Base-by-base conservation (phyloP, 805 yeast species). In the Gaillardinia entomophila region DNA sequence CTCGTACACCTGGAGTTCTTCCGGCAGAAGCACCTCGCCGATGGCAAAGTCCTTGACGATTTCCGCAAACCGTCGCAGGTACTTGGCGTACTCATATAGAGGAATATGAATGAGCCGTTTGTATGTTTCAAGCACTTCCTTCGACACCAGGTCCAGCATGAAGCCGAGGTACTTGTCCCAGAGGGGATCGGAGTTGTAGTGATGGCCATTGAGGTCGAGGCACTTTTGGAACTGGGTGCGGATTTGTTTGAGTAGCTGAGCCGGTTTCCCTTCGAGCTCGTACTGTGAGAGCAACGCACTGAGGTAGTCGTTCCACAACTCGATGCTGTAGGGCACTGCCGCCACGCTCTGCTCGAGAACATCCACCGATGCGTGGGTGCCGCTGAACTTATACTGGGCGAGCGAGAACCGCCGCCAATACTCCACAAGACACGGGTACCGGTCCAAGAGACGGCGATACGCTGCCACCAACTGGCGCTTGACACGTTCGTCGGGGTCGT, bases 81-180 rank as follows among this genome's bases (percentile, higher is more conserved):
- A 90, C 41, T 73, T 77, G 0, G 96, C 81, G 53, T 87, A 89
- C 47, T 88, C 95, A 55, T 90, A 90, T 28, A 90, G 57, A 0
- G 97, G 97, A 2, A 84, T 62, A 26, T 51, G 49, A 25, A 77
- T 54, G 28, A 79, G 56, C 36, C 61, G 59, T 18, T 68, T 45
- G 35, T 79, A 68, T 1, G 76, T 46, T 3, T 55, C 52, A n/a
- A 57, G 40, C 3, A 71, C 53, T 24, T 62, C 68, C 16, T 46
- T 43, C 20, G 71, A 60, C 16, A 53, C 49, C 12, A 57, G 26
- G 5, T 38, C 36, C 5, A 46, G 30, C 12, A 51, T 45, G 61
- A 77, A 82, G 25, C 71, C 80, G 16, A 90, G 55, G 39, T 76
- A 79, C 33, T 72, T 66, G 52, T 88, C 95, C 97, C 97, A 90